Base-by-base conservation (phyloP, 2,329 filamentous ascomycete species). In the Diplodia intermedia region DNA sequence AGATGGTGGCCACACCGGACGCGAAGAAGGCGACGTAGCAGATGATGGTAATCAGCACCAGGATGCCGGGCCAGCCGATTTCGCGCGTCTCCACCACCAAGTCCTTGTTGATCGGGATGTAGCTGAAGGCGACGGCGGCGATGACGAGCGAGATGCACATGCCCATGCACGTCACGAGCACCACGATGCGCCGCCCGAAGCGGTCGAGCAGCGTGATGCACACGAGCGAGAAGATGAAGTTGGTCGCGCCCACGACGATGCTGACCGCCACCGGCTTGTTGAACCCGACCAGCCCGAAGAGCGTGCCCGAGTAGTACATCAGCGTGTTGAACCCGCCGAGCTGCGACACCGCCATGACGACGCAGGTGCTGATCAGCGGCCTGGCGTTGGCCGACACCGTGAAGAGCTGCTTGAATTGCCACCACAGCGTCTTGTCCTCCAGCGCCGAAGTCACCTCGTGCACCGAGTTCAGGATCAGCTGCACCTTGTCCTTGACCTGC, bases 171-270 rank as follows among this genome's bases (percentile, higher is more conserved):
- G 72, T 73, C 14, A 71, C 65, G 43, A 73, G 69, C 1, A 94
- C 83, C 53, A 95, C 91, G 31, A 89, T 86, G 49, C 93, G 86
- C 20, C 93, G 87, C 1, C 93, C 93, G 65, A 96, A 86, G 26
- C 86, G 88, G 79, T 97, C 93, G 71, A 97, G 93, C 26, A 93
- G 82, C 29, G 89, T 80, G 67, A 97, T 86, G 20, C 92, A 92
- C 62, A 89, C 81, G n/a, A 91, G 80, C 0, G 91, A 94, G 75
- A 95, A 92, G 66, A 90, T 75, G 73, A 94, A 94, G 75, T 96
- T 97, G 56, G 93, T 95, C 68, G 90, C 84, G 0, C 93, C 93
- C 15, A 97, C 90, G 2, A 89, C 89, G 69, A 96, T 85, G 0
- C 92, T 92, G 1, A 91, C 93, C 61, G 94, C 85, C 0, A 92